Evolutionary conservation across 177 flowering plant species (phyloP), one percentile per base, ranked within the genome.

Genomic region (Vitis hybrid): DNA sequence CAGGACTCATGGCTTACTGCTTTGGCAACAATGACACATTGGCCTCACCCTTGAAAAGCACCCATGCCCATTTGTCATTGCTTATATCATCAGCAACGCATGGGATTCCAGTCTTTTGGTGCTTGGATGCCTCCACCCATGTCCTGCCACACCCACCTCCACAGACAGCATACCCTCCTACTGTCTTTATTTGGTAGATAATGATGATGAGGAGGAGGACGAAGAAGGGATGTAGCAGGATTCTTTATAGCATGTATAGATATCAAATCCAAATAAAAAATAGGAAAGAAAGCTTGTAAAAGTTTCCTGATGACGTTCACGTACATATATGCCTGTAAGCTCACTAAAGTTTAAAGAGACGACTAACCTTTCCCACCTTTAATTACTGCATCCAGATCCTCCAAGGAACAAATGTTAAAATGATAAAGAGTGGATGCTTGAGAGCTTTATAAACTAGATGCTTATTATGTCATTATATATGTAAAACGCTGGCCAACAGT

Each of bases 51-150:
- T 89, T 85, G 71, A 95, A 95, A 56, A 91, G 77, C 60, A 92
- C 97, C 99, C 99, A 95, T 40, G 95, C 93, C 99, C 99, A 95
- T 75, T 87, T 95, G 81, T 91, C 97, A 74, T 90, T 83, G 72
- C 40, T 81, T 57, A 67, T 48, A 65, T 79, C 87, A 83, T 89
- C 99, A n/a, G 95, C 77, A 55, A 86, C 54, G 62, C 93, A 95
- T 10, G 81, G 81, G 30, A 76, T 26, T 7, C 86, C 89, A 26
- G 81, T 30, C 77, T 81, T 90, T 82, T 93, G 98, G 76, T 71
- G 86, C 77, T 85, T 87, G 4, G 81, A 73, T 17, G 97, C 98
- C 83, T 93, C 98, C 30, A 89, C 52, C 99, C 99, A 95, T 68
- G 86, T 89, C 83, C 87, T 90, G 32, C 98, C 95, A 65, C 98